Conservation (phyloP, 2,329 filamentous ascomycete genomes). For the Xylariaceae sp. region DNA sequence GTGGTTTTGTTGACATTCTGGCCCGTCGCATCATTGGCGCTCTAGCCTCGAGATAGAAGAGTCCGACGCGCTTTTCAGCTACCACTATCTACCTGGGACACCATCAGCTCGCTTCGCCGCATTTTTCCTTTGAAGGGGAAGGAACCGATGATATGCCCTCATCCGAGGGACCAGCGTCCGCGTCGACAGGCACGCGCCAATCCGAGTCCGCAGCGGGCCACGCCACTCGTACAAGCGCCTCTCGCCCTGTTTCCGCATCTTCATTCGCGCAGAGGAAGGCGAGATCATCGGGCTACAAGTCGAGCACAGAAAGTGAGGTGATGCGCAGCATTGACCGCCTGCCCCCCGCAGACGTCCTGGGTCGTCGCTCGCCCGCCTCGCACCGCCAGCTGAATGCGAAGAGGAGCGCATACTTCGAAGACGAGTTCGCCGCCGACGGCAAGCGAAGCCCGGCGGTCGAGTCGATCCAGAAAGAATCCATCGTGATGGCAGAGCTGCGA, state of each 20-base stretch:
- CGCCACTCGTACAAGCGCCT: no score
- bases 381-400: conserved; percentile 27
- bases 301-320: conserved; percentile 26
- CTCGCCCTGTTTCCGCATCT: conserved; percentile 6
- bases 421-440: conserved; percentile 30
- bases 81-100: no score
- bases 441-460: conserved; percentile 24
- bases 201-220: no score
- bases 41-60: no score
- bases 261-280: conserved; percentile 28
- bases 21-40: no score
- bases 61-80: no score
- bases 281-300: conserved; percentile 13
- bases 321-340: conserved; percentile 32
- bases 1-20: no score
- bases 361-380: conserved; percentile 23
- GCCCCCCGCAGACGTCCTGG: conserved; percentile 30
- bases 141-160: no score
- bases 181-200: no score
- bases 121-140: no score
- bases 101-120: no score
- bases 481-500: conserved; percentile 56
- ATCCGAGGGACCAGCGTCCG: no score
- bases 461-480: conserved; percentile 39
- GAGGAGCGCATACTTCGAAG: conserved; percentile 39